Evolutionary conservation across 768 basidiomycete genomes (phyloP).

Genomic region (Leccinum imitatum): DNA sequence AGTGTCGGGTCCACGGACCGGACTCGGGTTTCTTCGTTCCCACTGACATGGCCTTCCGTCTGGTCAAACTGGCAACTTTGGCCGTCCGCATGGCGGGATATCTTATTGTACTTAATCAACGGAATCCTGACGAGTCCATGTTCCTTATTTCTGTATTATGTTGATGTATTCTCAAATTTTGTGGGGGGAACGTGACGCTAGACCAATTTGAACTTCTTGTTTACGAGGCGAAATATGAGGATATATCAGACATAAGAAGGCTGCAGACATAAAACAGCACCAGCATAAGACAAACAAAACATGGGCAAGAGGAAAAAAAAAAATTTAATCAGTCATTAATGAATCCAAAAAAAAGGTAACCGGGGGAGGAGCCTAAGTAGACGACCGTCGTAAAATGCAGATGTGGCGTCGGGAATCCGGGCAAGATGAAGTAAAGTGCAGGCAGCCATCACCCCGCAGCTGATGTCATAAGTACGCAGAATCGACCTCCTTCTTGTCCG

Average conservation of each 20-base stretch:
- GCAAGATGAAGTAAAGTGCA: neutral
- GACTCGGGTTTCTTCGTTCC: no score
- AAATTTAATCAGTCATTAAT: neutral
- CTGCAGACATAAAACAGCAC: neutral
- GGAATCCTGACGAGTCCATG: no score
- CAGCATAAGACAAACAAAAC: neutral
- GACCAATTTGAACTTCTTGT: neutral
- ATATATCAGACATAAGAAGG: neutral
- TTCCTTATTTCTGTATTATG: no score
- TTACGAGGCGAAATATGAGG: neutral
- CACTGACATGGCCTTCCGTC: no score
- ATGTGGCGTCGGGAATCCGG: neutral
- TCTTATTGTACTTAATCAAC: no score
- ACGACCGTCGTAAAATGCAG: no score
- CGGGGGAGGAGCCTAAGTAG: no score
- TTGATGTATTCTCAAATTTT: no score
- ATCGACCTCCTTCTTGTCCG: slow-evolving; percentile 34
- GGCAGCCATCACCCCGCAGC: neutral
- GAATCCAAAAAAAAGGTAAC: no score
- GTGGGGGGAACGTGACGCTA: neutral
- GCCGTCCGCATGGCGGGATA: no score
- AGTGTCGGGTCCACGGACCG: no score
- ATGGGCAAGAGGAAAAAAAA: neutral
- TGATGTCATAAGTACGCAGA: slow-evolving; percentile 28
- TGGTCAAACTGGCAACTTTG: no score